These are phyloP conservation scores for Vigna nakashimae DNA, from an alignment of 306 rosid species.

Conservation along the genomic window DNA sequence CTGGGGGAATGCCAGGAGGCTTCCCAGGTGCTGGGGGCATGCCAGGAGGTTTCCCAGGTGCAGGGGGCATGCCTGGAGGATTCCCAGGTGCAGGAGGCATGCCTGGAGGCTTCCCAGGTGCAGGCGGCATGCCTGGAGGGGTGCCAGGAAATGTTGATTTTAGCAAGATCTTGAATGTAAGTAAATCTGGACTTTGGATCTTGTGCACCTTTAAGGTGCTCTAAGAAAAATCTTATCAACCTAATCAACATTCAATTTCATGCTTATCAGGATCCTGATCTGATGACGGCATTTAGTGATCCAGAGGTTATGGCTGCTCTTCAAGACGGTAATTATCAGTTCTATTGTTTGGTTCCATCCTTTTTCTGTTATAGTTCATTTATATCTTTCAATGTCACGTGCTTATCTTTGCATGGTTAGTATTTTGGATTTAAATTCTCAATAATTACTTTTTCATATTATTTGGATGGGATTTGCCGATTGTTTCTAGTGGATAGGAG, in stretches of 20 bases:
- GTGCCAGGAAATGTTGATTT: slow-evolving; percentile 91
- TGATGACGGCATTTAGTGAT: slow-evolving; percentile 87
- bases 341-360: background rate
- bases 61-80: slow-evolving; percentile 54
- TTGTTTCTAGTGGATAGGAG: background rate
- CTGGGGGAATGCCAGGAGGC: slow-evolving; percentile 66
- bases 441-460: slow-evolving; percentile 10
- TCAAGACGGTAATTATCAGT: slow-evolving; percentile 74
- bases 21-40: slow-evolving; percentile 62
- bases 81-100: slow-evolving; percentile 59
- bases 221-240: background rate
- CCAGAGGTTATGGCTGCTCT: slow-evolving; percentile 96
- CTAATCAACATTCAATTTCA: background rate
- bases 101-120: slow-evolving; percentile 59
- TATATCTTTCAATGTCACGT: background rate
- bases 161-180: slow-evolving; percentile 84
- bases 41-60: slow-evolving; percentile 59
- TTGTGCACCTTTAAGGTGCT: slow-evolving; percentile 13
- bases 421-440: slow-evolving; percentile 13
- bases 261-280: slow-evolving; percentile 74
- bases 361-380: slow-evolving; percentile 2
- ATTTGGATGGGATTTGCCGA: slow-evolving; percentile 10
- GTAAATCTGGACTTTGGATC: slow-evolving; percentile 39
- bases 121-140: slow-evolving; percentile 69
- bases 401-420: background rate